Evolutionary conservation across 139 green algal species (phyloP).

Genomic region (Asterochloris sp.): DNA sequence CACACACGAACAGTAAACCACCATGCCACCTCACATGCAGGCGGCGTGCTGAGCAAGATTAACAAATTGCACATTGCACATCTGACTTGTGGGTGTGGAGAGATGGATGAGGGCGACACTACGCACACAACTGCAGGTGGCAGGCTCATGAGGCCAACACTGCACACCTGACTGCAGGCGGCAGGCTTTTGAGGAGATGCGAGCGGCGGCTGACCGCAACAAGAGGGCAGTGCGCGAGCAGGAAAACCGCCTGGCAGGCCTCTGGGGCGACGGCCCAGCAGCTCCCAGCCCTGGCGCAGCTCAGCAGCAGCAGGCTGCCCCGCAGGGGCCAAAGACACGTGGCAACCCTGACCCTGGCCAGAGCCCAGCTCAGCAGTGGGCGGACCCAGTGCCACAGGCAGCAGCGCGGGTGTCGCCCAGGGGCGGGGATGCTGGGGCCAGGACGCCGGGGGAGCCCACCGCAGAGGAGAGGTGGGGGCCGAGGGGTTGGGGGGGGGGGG

Average conservation of each 20-base stretch:
- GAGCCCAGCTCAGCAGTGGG: too few relatives aligned
- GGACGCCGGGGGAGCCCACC: not conserved
- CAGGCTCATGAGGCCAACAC: not conserved
- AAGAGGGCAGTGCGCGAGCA: slow-evolving; percentile 14
- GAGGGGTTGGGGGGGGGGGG: too few relatives aligned
- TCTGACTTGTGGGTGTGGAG: too few relatives aligned
- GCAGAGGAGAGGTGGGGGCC: slow-evolving; percentile 1
- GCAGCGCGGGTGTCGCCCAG: not conserved
- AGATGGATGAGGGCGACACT: too few relatives aligned
- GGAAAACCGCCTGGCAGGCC: not conserved
- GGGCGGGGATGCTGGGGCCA: too few relatives aligned
- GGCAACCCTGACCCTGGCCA: too few relatives aligned
- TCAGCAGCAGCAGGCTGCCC: not conserved
- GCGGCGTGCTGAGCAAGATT: too few relatives aligned
- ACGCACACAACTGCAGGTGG: too few relatives aligned
- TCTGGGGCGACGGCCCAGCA: not conserved
- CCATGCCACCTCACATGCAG: too few relatives aligned
- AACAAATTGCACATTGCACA: too few relatives aligned
- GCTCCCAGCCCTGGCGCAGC: not conserved
- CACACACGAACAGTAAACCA: too few relatives aligned
- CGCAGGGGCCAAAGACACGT: not conserved
- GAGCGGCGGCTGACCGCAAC: slow-evolving; percentile 33
- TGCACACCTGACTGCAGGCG: slow-evolving; percentile 24
- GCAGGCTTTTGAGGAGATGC: slow-evolving; percentile 51
- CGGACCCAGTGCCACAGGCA: too few relatives aligned